phyloP scores from a whole-genome alignment of 495 filamentous ascomycete species.

The Penicillium psychrofluorescens region DNA sequence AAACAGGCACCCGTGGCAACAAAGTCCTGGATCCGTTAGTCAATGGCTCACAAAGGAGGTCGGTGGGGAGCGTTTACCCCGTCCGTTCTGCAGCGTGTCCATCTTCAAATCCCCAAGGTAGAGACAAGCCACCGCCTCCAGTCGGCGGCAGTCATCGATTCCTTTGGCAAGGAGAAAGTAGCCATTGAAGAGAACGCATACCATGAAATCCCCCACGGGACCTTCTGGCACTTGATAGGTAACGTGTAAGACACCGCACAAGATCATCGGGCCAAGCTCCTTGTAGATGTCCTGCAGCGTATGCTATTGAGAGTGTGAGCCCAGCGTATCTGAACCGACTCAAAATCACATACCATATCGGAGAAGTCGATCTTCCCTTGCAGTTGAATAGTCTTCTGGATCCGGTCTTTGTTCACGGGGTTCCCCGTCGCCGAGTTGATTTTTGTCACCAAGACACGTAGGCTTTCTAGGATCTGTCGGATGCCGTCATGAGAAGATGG shows the following conservation, averaged over 20 bases:
- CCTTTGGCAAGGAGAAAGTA: constrained; percentile 72
- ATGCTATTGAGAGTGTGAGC: constrained; percentile 6
- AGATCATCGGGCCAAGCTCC: constrained; percentile 69
- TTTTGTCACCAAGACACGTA: constrained; percentile 62
- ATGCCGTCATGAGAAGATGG: constrained; percentile 73
- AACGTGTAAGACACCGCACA: constrained; percentile 84
- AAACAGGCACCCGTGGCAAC: constrained; percentile 76
- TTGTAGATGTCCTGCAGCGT: constrained; percentile 49
- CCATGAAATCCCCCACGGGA: constrained; percentile 73
- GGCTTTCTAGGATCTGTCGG: constrained; percentile 60
- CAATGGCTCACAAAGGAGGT: not conserved
- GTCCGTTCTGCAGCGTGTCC: constrained; percentile 72
- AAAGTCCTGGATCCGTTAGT: constrained; percentile 52
- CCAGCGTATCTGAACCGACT: no score
- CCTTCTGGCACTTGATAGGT: constrained; percentile 66
- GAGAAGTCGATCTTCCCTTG: constrained; percentile 56
- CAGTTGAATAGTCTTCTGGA: constrained; percentile 46
- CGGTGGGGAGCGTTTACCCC: constrained; percentile 47
- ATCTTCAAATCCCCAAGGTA: constrained; percentile 61
- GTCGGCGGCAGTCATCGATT: constrained; percentile 49
- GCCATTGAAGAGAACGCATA: constrained; percentile 76
- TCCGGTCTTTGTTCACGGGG: constrained; percentile 32
- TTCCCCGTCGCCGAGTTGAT: constrained; percentile 68
- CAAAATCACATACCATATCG: constrained; percentile 47
- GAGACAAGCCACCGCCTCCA: constrained; percentile 71